These are phyloP conservation scores for Ascochyta koolunga DNA, from an alignment of 2,329 filamentous ascomycete species.

Conservation along the genomic window DNA sequence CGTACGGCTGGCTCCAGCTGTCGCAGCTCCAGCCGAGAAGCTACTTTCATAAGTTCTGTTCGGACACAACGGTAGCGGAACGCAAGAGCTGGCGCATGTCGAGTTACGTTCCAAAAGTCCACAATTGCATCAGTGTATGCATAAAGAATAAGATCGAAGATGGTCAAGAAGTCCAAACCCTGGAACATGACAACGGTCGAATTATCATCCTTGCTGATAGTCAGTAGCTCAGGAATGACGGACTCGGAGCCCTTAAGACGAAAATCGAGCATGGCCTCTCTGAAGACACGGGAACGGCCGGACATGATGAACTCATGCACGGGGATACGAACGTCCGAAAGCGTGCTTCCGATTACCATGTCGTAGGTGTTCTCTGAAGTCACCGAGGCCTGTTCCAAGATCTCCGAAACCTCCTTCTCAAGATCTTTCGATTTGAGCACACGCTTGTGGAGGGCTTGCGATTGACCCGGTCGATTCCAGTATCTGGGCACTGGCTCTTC, in stretches of 20 bases:
- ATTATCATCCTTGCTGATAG: conserved; percentile 59
- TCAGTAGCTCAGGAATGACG: conserved; percentile 65
- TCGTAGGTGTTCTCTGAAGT: conserved; percentile 54
- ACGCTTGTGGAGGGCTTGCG: conserved; percentile 61
- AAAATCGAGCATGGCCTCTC: conserved; percentile 63
- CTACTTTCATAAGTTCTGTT: conserved; percentile 85
- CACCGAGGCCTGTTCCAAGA: conserved; percentile 43
- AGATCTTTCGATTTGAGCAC: conserved; percentile 69
- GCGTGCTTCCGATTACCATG: conserved; percentile 58
- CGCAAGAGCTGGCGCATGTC: conserved; percentile 67
- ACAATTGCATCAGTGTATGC: conserved; percentile 80
- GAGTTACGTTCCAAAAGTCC: conserved; percentile 85
- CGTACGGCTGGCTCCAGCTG: conserved; percentile 79
- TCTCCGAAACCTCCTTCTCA: conserved; percentile 64
- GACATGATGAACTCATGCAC: conserved; percentile 82
- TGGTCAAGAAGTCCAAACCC: conserved; percentile 74
- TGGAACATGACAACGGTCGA: conserved; percentile 68
- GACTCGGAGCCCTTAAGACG: conserved; percentile 62
- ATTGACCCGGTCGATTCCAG: conserved; percentile 55
- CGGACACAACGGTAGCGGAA: conserved; percentile 80
- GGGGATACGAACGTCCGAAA: conserved; percentile 75
- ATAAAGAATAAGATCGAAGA: conserved; percentile 81
- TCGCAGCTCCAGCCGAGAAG: conserved; percentile 71
- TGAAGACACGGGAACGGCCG: conserved; percentile 72
- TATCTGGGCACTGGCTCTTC: conserved; percentile 56